Conservation (phyloP, 2,329 filamentous ascomycete species). For the Cladophialophora psammophila region DNA sequence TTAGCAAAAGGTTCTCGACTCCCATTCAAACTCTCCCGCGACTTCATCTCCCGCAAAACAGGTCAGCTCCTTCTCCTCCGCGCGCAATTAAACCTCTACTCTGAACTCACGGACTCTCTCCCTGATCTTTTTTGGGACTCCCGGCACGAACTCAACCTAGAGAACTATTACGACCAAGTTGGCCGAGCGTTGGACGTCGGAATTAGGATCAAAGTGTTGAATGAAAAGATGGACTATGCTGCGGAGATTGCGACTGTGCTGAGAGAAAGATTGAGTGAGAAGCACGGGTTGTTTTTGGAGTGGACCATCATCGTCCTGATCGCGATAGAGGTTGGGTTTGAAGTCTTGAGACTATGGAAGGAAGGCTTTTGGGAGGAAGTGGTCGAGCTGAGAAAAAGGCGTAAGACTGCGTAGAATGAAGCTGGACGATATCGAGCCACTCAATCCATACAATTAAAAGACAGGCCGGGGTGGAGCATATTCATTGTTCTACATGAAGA, state of each 20-base stretch:
- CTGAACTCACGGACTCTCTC: conserved; percentile 90
- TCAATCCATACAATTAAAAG: neutral
- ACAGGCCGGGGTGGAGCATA: neutral
- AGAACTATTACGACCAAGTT: conserved; percentile 94
- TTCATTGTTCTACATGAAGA: neutral
- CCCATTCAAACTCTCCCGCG: conserved; percentile 65
- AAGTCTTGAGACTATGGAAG: conserved; percentile 75
- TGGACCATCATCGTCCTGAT: conserved; percentile 97
- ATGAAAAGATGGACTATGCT: conserved; percentile 98
- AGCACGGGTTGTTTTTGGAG: conserved; percentile 85
- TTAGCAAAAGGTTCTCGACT: conserved; percentile 72
- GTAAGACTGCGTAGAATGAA: neutral
- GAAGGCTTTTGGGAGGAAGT: conserved; percentile 56
- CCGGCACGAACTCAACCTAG: conserved; percentile 84
- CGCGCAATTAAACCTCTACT: conserved; percentile 94
- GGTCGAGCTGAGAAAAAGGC: neutral
- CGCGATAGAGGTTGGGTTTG: conserved; percentile 88
- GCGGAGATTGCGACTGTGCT: conserved; percentile 92
- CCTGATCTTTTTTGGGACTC: conserved; percentile 98
- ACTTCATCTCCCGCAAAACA: conserved; percentile 89
- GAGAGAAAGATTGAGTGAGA: conserved; percentile 86
- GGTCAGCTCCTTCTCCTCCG: conserved; percentile 88
- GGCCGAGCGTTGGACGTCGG: conserved; percentile 89
- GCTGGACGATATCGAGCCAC: neutral
- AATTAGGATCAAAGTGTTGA: conserved; percentile 86